Percentiles rank a stretch among this genome's conserved stretches.
phyloP scores from a whole-genome alignment of 2,329 filamentous ascomycete species.

The Cladosporium sp. region DNA sequence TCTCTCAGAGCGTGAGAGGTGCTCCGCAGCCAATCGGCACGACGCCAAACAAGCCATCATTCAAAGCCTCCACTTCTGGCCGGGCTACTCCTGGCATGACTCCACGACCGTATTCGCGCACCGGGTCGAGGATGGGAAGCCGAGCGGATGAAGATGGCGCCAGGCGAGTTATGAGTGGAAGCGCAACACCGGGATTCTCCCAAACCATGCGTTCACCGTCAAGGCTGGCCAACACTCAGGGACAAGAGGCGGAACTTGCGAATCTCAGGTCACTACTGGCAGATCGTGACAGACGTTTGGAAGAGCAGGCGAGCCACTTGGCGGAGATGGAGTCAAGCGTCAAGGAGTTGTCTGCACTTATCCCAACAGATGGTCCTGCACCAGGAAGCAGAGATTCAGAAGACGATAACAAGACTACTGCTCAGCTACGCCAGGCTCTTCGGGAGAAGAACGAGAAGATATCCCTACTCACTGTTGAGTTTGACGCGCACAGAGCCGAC shows the following conservation, averaged over 20 bases:
- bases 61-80: conserved; percentile 53
- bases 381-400: conserved; percentile 40
- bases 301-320: conserved; percentile 78
- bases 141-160: conserved; percentile 34
- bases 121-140: conserved; percentile 48
- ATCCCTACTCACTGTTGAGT: conserved; percentile 85
- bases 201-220: conserved; percentile 39
- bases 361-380: conserved; percentile 51
- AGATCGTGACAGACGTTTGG: conserved; percentile 83
- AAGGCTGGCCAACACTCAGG: conserved; percentile 34
- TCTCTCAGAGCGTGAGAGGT: conserved; percentile 52
- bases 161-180: conserved; percentile 38
- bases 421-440: conserved; percentile 75
- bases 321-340: conserved; percentile 88
- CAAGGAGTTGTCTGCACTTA: conserved; percentile 74
- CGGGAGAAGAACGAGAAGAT: conserved; percentile 98
- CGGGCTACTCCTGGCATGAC: conserved; percentile 43
- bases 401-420: conserved; percentile 26
- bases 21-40: conserved; percentile 48
- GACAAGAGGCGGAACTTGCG: conserved; percentile 68
- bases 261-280: conserved; percentile 72
- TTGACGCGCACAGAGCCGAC: conserved; percentile 90
- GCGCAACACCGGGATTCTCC: conserved; percentile 43
- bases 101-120: conserved; percentile 49
- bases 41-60: conserved; percentile 33